Base-by-base conservation (phyloP, 306 rosid genomes). In the Vigna nakashimae region DNA sequence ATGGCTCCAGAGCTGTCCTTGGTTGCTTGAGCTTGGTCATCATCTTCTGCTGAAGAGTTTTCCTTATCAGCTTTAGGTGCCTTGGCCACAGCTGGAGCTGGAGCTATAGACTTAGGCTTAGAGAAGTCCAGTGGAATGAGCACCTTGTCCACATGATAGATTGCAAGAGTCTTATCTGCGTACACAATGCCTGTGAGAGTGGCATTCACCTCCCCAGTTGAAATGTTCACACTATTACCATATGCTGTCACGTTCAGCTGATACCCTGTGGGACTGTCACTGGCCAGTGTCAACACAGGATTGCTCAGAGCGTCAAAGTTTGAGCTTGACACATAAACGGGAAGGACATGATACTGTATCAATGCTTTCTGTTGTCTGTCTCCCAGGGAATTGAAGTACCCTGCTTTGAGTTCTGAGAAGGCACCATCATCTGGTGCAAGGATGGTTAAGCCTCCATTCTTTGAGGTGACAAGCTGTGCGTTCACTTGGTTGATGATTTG, bases 271-370 rank as follows among this genome's bases (percentile, higher is more conserved):
- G 87, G 87, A 32, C 80, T 79, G 9, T 82, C 85, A 28, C 92
- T 86, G 3, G 92, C 96, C 13, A 88, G 75, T 43, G 96, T 85
- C 52, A 88, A 32, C 17, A 90, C 82, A 0, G 92, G 91, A 65
- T 90, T 88, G 34, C 90, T 87, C 3, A 90, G 81, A 3, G 96
- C 65, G 68, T 90, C 91, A 48, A 90, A 88, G 75, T 90, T 90
- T 6, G 96, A 68, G 45, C 89, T 75, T 0, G 92, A 81, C 0
- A 90, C 82, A 64, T 81, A 88, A 40, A 43, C 79, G 4, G 89
- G 90, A 9, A 90, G 55, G 57, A 90, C 80, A 56, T 90, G 92
- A 71, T 28, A 90, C 53, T 87, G 96, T 6, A 90, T 52, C 13
- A 88, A 85, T 49, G 86, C 82, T 1, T 80, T 88, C 48, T 90